Base-by-base conservation (phyloP, 345 rosid genomes). In the Salix dunnii region DNA sequence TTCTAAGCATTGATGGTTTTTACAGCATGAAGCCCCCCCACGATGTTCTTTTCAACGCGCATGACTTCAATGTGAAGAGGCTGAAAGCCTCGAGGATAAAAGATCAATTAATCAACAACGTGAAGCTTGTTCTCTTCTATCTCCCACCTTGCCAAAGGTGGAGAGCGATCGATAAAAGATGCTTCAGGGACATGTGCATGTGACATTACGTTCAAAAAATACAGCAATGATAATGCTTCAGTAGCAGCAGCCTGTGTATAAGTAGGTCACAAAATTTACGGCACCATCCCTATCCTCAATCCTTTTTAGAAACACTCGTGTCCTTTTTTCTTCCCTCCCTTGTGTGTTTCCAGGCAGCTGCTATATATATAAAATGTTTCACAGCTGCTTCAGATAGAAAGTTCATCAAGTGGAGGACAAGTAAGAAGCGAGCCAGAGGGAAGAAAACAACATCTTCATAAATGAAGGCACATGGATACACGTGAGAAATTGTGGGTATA, bases 401-500 rank as follows among this genome's bases (percentile, higher is more conserved):
- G 11, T 9, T 40, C n/a, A 53, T 55, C 61, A 9, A 18, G 8
- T 7, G 10, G 23, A 51, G 2, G 36, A 35, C 6, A 20, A 51
- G 58, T 51, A 16, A 51, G 21, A 51, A 6, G 58, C 58, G 6
- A 51, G 2, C 11, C 18, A 8, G 18, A 18, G 48, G 18, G 62
- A 3, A 18, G 38, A 31, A 27, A 20, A 21, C 62, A 62, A 8
- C 25, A 67, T 42, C 53, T 75, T 77, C 70, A 78, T 83, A 55
- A 85, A 83, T 77, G 78, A 77, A 77, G 75, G 86, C 86, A 85
- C 90, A 87, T 87, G 90, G 86, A 65, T 61, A 84, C 88, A 85
- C 73, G 88, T 81, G 87, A 74, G 68, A n/a, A 28, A 18, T 31
- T 58, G 53, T 64, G 68, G 69, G 73, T 18, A 33, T 51, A 20